Evolutionary conservation across 129 eudicot genomes (phyloP).

Genomic region (Heracleum sosnowskyi): DNA sequence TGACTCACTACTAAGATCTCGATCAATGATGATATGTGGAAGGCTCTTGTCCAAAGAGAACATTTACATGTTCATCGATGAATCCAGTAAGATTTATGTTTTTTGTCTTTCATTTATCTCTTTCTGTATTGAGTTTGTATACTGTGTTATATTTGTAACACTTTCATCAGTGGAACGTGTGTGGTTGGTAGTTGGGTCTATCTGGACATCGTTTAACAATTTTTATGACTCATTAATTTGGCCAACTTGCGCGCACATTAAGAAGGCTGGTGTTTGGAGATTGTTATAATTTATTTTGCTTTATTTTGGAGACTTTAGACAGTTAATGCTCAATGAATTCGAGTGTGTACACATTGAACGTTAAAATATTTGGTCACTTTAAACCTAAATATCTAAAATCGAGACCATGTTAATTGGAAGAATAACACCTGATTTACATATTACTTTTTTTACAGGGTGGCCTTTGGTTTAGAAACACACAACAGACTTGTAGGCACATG

Average conservation of each 20-base stretch:
- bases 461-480: background rate
- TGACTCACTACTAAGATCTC: conserved; percentile 79
- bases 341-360: background rate
- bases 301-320: background rate
- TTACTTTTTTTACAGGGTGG: background rate
- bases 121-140: background rate
- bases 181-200: background rate
- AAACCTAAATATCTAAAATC: background rate
- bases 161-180: background rate
- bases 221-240: background rate
- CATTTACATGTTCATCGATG: conserved; percentile 42
- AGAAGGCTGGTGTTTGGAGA: background rate
- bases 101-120: background rate
- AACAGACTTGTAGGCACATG: background rate
- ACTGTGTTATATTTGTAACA: background rate
- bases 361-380: background rate
- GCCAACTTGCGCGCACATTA: background rate
- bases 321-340: background rate
- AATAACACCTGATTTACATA: background rate
- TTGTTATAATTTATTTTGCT: background rate
- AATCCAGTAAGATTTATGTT: conserved; percentile 43
- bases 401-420: background rate
- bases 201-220: background rate
- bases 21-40: conserved; percentile 92
- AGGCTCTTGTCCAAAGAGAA: conserved; percentile 78